Evolutionary conservation across 495 filamentous ascomycete species (phyloP).

Genomic region (Neurospora sp.): DNA sequence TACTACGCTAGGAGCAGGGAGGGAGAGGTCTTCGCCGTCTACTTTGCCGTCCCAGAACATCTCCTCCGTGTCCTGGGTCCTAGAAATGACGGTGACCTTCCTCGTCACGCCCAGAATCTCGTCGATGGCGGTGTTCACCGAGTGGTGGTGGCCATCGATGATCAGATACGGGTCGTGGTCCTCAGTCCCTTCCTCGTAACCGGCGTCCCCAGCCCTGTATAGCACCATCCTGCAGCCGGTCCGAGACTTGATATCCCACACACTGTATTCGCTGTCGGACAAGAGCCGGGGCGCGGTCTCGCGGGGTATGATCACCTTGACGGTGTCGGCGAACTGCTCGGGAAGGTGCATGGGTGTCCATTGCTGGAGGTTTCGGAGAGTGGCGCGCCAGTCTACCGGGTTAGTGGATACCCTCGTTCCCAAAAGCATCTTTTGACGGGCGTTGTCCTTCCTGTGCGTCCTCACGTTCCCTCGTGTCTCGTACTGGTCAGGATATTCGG

Average conservation of each 20-base stretch:
- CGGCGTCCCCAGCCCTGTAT: neutral
- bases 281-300: slow-evolving; percentile 1
- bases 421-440: slow-evolving; percentile 3
- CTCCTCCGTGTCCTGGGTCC: neutral
- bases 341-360: slow-evolving; percentile 8
- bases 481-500: slow-evolving; percentile 6
- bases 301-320: slow-evolving; percentile 11
- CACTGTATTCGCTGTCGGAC: neutral
- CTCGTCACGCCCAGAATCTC: slow-evolving; percentile 10
- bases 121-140: slow-evolving; percentile 6
- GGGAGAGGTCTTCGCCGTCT: neutral
- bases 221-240: slow-evolving; percentile 7
- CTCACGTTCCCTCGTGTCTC: slow-evolving; percentile 5
- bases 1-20: neutral
- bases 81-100: neutral
- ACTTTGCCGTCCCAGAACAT: neutral
- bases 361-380: slow-evolving; percentile 11
- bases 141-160: neutral
- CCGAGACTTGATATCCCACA: slow-evolving; percentile 14
- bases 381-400: slow-evolving; percentile 18
- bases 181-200: neutral
- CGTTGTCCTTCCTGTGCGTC: neutral
- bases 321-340: neutral
- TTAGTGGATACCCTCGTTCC: neutral
- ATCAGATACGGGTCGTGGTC: slow-evolving; percentile 3